A percentile compares a stretch with the other conserved stretches of the same genome.
Conservation (phyloP, 1,139 yeast species). For the Scheffersomyces parashehatae region DNA sequence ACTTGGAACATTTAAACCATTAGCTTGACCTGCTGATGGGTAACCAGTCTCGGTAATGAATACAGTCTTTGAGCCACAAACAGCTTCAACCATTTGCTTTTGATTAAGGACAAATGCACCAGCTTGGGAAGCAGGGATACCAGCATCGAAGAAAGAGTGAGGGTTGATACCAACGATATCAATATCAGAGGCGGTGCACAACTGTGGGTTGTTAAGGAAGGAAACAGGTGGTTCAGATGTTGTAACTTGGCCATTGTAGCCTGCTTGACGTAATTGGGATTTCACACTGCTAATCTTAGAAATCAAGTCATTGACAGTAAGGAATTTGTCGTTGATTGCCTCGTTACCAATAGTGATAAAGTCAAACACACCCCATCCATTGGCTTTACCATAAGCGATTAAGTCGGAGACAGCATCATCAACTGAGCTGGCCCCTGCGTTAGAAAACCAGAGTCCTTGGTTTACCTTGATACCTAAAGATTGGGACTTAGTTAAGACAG, state of each 20-base stretch:
- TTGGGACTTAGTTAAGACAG: constrained; percentile 64
- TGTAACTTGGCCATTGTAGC: constrained; percentile 74
- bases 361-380: constrained; percentile 70
- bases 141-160: constrained; percentile 78
- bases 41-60: constrained; percentile 85
- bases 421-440: constrained; percentile 66
- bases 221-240: constrained; percentile 90
- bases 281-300: constrained; percentile 66
- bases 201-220: constrained; percentile 58
- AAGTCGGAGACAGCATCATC: constrained; percentile 58
- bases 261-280: constrained; percentile 57
- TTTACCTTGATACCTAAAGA: constrained; percentile 67
- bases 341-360: constrained; percentile 85
- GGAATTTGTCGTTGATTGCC: constrained; percentile 66
- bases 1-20: constrained; percentile 76
- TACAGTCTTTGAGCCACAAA: constrained; percentile 53
- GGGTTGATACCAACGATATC: constrained; percentile 77
- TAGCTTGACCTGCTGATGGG: constrained; percentile 70
- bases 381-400: constrained; percentile 51
- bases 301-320: constrained; percentile 58
- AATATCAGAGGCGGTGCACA: constrained; percentile 62
- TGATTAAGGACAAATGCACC: constrained; percentile 74
- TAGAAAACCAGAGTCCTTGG: constrained; percentile 82
- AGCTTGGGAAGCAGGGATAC: constrained; percentile 61
- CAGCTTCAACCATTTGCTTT: constrained; percentile 48